phyloP scores from a whole-genome alignment of 228 moss, liverwort and hornwort species.

The Sphagnum magellanicum region DNA sequence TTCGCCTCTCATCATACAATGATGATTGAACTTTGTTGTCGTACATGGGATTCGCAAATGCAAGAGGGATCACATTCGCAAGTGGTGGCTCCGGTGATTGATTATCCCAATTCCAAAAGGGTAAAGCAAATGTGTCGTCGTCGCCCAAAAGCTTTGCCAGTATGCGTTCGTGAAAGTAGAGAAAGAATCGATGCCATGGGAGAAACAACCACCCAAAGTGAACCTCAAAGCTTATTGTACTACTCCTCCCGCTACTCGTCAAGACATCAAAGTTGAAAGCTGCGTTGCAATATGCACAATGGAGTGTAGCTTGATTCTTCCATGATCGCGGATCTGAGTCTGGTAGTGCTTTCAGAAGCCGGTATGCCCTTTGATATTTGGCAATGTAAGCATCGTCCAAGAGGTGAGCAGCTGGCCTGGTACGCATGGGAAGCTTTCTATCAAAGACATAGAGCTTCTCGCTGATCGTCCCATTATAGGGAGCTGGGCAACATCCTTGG shows the following conservation, averaged over 20 bases:
- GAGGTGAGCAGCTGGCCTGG: constrained; percentile 29
- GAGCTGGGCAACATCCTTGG: constrained; percentile 36
- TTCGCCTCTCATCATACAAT: constrained; percentile 10
- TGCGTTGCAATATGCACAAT: constrained; percentile 44
- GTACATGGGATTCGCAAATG: neutral
- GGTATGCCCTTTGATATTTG: constrained; percentile 30
- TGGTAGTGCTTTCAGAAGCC: constrained; percentile 32
- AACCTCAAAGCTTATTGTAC: constrained; percentile 1
- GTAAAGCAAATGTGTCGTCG: constrained; percentile 12
- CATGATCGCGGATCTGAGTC: constrained; percentile 33
- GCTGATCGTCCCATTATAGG: constrained; percentile 11
- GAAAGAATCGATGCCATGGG: constrained; percentile 12
- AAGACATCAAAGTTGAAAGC: constrained; percentile 22
- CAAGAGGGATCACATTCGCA: constrained; percentile 17
- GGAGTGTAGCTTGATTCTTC: constrained; percentile 22
- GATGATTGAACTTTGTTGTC: constrained; percentile 1
- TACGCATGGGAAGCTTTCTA: constrained; percentile 11
- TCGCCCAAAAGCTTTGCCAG: constrained; percentile 14
- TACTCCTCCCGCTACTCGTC: neutral
- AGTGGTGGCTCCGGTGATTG: constrained; percentile 1
- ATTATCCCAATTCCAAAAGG: constrained; percentile 33
- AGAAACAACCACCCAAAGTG: constrained; percentile 3
- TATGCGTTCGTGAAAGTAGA: constrained; percentile 22
- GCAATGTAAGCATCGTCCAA: constrained; percentile 31
- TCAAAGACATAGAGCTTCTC: constrained; percentile 7